phyloP scores from a whole-genome alignment of 108 stramenopile species.

The Nannochloropsis gaditana region DNA sequence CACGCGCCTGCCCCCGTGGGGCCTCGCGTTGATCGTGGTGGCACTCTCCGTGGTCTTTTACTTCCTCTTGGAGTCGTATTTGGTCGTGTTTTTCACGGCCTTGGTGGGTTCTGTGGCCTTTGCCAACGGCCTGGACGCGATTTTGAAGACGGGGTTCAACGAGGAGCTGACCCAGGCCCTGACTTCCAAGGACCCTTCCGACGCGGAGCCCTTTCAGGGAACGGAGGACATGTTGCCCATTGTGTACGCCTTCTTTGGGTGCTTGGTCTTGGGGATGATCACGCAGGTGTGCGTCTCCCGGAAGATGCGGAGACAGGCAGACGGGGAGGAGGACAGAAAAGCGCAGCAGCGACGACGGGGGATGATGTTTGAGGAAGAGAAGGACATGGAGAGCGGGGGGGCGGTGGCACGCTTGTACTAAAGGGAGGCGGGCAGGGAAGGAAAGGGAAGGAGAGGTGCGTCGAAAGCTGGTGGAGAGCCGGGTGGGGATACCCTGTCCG shows the following conservation, averaged over 20 bases:
- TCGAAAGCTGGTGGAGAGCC: background rate
- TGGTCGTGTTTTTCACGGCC: background rate
- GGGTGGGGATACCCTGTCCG: background rate
- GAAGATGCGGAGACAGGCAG: background rate
- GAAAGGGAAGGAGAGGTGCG: background rate
- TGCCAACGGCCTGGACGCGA: background rate
- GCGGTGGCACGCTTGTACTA: constrained; percentile 8
- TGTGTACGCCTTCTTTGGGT: background rate
- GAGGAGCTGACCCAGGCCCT: background rate
- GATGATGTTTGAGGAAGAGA: background rate
- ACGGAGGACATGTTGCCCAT: background rate
- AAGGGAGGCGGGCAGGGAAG: too few relatives aligned
- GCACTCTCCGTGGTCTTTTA: background rate
- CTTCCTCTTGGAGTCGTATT: background rate
- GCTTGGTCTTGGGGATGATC: background rate
- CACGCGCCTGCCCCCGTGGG: background rate
- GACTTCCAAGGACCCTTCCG: background rate
- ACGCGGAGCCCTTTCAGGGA: background rate
- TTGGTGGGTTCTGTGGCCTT: background rate
- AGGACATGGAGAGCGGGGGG: background rate
- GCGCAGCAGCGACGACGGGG: background rate
- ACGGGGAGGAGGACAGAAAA: background rate
- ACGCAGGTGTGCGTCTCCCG: background rate
- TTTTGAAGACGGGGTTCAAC: background rate
- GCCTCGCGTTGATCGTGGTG: background rate